Base-by-base conservation (phyloP, 441 rosid species). In the Croton laevigatus region DNA sequence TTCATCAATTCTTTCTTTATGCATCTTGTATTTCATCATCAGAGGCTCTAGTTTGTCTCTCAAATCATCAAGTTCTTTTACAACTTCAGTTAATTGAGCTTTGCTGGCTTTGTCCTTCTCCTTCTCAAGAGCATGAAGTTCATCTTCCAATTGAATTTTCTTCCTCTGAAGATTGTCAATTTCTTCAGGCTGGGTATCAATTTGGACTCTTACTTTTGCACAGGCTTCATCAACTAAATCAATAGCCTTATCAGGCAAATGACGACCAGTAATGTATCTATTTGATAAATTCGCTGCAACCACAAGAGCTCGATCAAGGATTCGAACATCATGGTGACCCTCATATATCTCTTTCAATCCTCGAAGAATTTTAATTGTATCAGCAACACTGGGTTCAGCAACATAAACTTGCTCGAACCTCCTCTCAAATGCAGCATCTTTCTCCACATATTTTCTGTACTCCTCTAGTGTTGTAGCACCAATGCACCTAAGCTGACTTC, bases 151-250 rank as follows among this genome's bases (percentile, higher is more conserved):
- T 78, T 92, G 99, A 82, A 92, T 94, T 60, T 91, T 82, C 77
- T 81, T 94, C 79, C 99, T 83, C 68, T 94, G 96, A 22, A 94
- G 94, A 64, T 84, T 87, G 75, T 90, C 98, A 20, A 94, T 94
- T 77, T 92, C 99, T 32, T 94, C 99, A 3, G 98, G 98, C 75
- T 92, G 99, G 71, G 98, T 94, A 71, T 92, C 97, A 62, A 94
- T 89, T 66, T 94, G 99, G 9, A 94, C 98, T 78, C 97, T 85
- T 68, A 92, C 99, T 70, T 94, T 94, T 0, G 96, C 96, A 64
- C 96, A 88, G 13, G 98, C 98, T 74, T 94, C 98, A 71, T 94
- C 98, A n/a, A 94, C 97, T 46, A 92, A 88, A 70, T 94, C 98
- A 61, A 94, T 94, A 0, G 97, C 98, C 76, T 94, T 94, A 49